Percentiles rank a stretch among this genome's conserved stretches.
Evolutionary conservation across 768 basidiomycete species (phyloP).

Genomic region (Botryobasidium botryosum): DNA sequence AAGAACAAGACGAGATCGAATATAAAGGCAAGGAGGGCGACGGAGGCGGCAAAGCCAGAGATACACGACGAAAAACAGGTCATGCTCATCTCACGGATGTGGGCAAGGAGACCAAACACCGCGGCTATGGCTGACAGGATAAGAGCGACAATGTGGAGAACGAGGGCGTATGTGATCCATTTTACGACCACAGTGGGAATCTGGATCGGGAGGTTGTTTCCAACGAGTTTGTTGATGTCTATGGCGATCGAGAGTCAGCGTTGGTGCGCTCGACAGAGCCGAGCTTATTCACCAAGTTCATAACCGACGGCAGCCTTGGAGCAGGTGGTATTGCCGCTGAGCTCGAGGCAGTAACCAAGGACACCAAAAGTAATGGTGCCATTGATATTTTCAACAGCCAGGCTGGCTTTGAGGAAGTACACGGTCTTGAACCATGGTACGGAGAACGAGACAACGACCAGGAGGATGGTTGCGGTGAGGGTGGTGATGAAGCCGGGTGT

Average conservation of each 20-base stretch:
- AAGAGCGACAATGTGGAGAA: conserved; percentile 83
- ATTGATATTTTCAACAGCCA: conserved; percentile 28
- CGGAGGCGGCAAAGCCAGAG: conserved; percentile 59
- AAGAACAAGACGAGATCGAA: conserved; percentile 89
- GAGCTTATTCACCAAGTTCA: conserved; percentile 46
- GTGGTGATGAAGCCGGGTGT: conserved; percentile 83
- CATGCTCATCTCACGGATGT: conserved; percentile 77
- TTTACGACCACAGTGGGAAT: conserved; percentile 77
- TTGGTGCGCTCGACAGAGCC: conserved; percentile 1
- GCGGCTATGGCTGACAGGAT: conserved; percentile 50
- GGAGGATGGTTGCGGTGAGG: conserved; percentile 54
- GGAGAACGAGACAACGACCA: conserved; percentile 78
- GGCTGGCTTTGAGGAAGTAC: conserved; percentile 53
- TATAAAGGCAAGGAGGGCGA: conserved; percentile 75
- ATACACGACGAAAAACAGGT: conserved; percentile 65
- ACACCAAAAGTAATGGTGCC: conserved; percentile 75
- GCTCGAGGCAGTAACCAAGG: conserved; percentile 67
- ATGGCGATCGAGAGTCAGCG: neutral
- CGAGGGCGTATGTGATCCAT: conserved; percentile 88
- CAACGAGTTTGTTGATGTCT: conserved; percentile 77
- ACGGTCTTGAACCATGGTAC: conserved; percentile 81
- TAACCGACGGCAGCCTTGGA: conserved; percentile 75
- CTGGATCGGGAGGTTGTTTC: conserved; percentile 41
- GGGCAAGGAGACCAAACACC: conserved; percentile 73
- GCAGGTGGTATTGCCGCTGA: conserved; percentile 42